Evolutionary conservation across 2,329 filamentous ascomycete species (phyloP).

Genomic region (Didymella exigua): DNA sequence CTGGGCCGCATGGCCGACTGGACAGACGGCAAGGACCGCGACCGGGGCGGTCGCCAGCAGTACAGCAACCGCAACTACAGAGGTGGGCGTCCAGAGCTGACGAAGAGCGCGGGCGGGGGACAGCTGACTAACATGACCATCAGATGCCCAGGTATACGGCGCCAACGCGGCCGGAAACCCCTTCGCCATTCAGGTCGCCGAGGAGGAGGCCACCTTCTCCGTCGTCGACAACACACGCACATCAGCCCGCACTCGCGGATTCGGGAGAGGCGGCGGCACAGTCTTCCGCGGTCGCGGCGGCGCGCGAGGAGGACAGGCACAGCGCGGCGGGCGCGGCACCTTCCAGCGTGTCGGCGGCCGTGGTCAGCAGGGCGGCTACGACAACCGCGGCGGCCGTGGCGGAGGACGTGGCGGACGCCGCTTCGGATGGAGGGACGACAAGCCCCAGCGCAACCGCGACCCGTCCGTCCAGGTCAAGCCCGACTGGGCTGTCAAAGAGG

Average conservation of each 20-base stretch:
- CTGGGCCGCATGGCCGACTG: constrained; percentile 99
- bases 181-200: constrained; percentile 89
- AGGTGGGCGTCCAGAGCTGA: constrained; percentile 60
- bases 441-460: constrained; percentile 94
- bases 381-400: constrained; percentile 69
- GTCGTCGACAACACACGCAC: constrained; percentile 95
- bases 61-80: constrained; percentile 87
- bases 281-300: constrained; percentile 81
- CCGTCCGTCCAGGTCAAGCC: constrained; percentile 95
- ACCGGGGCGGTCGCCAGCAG: constrained; percentile 81
- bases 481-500: constrained; percentile 93
- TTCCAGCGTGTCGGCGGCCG: constrained; percentile 75
- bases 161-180: constrained; percentile 75
- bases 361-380: constrained; percentile 70
- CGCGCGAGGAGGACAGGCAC: constrained; percentile 76
- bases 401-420: constrained; percentile 78
- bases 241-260: constrained; percentile 79
- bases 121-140: constrained; percentile 22
- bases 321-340: constrained; percentile 71
- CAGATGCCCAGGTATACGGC: constrained; percentile 96
- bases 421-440: constrained; percentile 99
- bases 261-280: constrained; percentile 82
- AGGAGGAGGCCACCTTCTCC: constrained; percentile 97
- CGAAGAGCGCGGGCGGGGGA: background rate
- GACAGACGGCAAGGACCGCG: constrained; percentile 86